phyloP scores from a whole-genome alignment of 345 rosid genomes.

The Salix viminalis region DNA sequence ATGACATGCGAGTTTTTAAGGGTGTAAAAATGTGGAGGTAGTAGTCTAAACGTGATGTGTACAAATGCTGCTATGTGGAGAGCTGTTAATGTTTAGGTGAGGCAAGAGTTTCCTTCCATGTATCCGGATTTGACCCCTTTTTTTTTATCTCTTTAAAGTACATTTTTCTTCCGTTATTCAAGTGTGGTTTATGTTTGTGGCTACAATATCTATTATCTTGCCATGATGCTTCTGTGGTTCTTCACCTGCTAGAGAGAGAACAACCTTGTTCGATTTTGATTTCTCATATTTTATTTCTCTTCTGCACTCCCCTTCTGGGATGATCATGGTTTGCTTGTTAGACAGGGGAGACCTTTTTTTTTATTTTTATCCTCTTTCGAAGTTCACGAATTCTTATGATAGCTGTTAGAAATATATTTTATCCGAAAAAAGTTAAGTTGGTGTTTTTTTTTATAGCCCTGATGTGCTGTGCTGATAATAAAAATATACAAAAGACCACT shows the following conservation, averaged over 20 bases:
- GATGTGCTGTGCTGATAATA: too few species aligned
- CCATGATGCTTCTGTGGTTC: neutral
- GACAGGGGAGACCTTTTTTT: neutral
- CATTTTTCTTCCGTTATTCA: neutral
- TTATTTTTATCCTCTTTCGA: neutral
- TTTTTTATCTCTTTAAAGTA: constrained; percentile 10
- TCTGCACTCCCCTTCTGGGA: neutral
- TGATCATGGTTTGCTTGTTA: neutral
- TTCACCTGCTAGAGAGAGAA: neutral
- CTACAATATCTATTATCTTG: neutral
- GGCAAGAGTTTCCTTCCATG: constrained; percentile 27
- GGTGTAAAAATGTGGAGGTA: constrained; percentile 35
- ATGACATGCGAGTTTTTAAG: constrained; percentile 29
- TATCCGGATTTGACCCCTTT: constrained; percentile 14
- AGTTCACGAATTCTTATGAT: too few species aligned
- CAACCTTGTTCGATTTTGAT: neutral
- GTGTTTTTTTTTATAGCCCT: too few species aligned
- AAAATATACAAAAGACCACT: neutral
- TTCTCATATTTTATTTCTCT: neutral
- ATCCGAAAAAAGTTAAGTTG: too few species aligned
- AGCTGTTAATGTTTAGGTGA: constrained; percentile 25
- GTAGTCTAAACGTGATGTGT: constrained; percentile 31
- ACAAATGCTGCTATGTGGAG: constrained; percentile 36
- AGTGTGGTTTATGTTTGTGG: neutral
- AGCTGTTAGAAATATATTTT: too few species aligned